Evolutionary conservation across 139 green algal species (phyloP).

Genomic region (Tetradesmus lagerheimii): DNA sequence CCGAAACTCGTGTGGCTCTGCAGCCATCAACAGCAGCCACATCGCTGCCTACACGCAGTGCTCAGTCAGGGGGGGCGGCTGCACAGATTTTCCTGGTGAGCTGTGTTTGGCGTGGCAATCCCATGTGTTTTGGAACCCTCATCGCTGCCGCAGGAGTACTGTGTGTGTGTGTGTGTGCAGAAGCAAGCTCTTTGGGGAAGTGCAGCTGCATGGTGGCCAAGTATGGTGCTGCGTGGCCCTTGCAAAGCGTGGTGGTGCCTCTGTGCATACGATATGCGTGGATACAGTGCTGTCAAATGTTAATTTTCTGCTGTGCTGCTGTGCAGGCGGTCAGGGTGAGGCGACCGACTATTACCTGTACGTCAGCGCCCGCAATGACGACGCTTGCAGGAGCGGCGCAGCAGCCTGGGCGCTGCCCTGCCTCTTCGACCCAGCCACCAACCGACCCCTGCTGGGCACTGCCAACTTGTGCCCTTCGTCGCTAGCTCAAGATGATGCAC

Average conservation of each 20-base stretch:
- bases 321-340: slow-evolving; percentile 24
- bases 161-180: not conserved
- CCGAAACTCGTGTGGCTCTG: slow-evolving; percentile 39
- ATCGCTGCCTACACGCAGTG: slow-evolving; percentile 46
- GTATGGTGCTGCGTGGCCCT: too few relatives aligned
- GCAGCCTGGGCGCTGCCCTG: slow-evolving; percentile 62
- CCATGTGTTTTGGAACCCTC: not conserved
- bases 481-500: not conserved
- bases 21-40: slow-evolving; percentile 40
- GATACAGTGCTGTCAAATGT: too few relatives aligned
- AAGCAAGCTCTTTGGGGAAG: too few relatives aligned
- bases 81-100: slow-evolving; percentile 22
- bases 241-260: too few relatives aligned
- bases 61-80: slow-evolving; percentile 16
- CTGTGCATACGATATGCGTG: too few relatives aligned
- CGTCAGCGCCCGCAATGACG: slow-evolving; percentile 56
- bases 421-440: slow-evolving; percentile 57
- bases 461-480: slow-evolving; percentile 61
- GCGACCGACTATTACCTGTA: slow-evolving; percentile 66
- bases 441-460: slow-evolving; percentile 53
- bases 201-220: too few relatives aligned
- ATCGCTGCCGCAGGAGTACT: too few relatives aligned
- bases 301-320: not conserved
- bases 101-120: too few relatives aligned
- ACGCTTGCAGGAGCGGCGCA: slow-evolving; percentile 53